Evolutionary conservation across 257 asterid species (phyloP).

Genomic region (Coffea eugenioides): DNA sequence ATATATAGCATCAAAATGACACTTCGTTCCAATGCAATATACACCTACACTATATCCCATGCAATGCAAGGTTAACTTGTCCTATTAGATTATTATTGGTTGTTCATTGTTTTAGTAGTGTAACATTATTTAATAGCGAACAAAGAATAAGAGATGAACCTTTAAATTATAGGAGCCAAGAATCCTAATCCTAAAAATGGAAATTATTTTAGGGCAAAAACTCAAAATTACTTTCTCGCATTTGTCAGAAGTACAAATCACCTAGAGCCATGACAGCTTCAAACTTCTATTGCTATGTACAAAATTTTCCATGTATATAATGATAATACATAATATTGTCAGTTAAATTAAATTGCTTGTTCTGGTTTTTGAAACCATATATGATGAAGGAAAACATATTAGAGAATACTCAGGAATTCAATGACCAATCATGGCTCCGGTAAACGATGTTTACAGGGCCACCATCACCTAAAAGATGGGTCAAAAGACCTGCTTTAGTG

Average conservation of each 20-base stretch:
- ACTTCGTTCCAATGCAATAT: too few relatives aligned
- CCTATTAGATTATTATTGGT: too few relatives aligned
- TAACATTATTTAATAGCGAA: too few relatives aligned
- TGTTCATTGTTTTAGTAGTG: too few relatives aligned
- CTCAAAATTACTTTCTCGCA: neutral
- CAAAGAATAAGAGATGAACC: too few relatives aligned
- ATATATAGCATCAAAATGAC: too few relatives aligned
- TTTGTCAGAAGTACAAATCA: neutral
- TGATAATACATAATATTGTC: neutral
- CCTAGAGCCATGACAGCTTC: neutral
- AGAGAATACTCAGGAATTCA: constrained; percentile 42
- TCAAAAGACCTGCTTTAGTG: constrained; percentile 78
- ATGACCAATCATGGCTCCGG: constrained; percentile 72
- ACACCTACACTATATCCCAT: too few relatives aligned
- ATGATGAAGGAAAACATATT: neutral
- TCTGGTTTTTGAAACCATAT: neutral
- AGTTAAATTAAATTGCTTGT: neutral
- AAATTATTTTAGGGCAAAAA: neutral
- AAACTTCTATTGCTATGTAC: neutral
- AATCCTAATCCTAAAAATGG: too few relatives aligned
- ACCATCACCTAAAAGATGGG: constrained; percentile 73
- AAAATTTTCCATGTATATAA: neutral
- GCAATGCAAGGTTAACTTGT: too few relatives aligned
- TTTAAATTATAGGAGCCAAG: too few relatives aligned
- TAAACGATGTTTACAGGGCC: constrained; percentile 61